phyloP scores from a whole-genome alignment of 352 stramenopile species.

The Peronospora belbahrii region DNA sequence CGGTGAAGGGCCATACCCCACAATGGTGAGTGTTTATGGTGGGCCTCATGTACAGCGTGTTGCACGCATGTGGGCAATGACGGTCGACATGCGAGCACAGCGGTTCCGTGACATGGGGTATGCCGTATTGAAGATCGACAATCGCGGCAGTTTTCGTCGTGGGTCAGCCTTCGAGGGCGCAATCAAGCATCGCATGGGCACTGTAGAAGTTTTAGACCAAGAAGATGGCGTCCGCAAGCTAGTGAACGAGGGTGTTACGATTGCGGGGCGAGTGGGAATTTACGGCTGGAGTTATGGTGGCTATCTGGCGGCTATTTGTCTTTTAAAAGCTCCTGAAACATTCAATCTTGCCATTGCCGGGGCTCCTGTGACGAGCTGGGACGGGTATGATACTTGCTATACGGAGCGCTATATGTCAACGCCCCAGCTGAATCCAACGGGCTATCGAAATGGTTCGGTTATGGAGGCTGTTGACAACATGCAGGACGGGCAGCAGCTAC shows the following conservation, averaged over 20 bases:
- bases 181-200: slow-evolving; percentile 91
- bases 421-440: slow-evolving; percentile 87
- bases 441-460: slow-evolving; percentile 87
- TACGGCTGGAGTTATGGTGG: slow-evolving; percentile 98
- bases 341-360: slow-evolving; percentile 94
- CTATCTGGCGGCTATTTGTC: slow-evolving; percentile 95
- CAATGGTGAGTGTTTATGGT: slow-evolving; percentile 94
- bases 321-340: slow-evolving; percentile 92
- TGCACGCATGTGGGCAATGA: slow-evolving; percentile 86
- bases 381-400: slow-evolving; percentile 98
- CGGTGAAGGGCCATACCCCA: slow-evolving; percentile 89
- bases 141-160: slow-evolving; percentile 89
- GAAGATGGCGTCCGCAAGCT: slow-evolving; percentile 76
- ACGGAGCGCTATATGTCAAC: slow-evolving; percentile 97
- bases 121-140: slow-evolving; percentile 94
- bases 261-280: slow-evolving; percentile 87
- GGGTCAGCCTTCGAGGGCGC: slow-evolving; percentile 90
- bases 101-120: slow-evolving; percentile 90
- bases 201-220: slow-evolving; percentile 85
- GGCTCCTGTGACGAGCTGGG: slow-evolving; percentile 95
- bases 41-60: slow-evolving; percentile 95
- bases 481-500: slow-evolving; percentile 79
- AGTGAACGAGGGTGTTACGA: slow-evolving; percentile 79
- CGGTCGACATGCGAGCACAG: slow-evolving; percentile 91
- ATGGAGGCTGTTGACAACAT: slow-evolving; percentile 92